phyloP scores from a whole-genome alignment of 2,329 filamentous ascomycete species.

The Zymoseptoria ardabiliae region DNA sequence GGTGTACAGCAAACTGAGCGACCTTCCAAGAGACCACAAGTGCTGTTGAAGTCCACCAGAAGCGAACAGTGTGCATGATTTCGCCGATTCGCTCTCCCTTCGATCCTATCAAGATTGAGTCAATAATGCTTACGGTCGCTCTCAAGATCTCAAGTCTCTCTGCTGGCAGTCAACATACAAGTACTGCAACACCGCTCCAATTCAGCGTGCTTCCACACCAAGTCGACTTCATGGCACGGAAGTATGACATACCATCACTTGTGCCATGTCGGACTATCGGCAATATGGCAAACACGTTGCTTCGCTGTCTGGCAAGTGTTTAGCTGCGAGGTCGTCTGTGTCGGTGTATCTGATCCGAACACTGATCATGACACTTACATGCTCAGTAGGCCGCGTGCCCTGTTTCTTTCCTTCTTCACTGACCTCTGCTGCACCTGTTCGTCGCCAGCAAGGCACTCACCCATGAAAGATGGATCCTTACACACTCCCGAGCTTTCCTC shows the following conservation, averaged over 20 bases:
- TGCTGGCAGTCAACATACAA: background rate
- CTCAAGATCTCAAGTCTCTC: background rate
- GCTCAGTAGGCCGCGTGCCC: too few species aligned
- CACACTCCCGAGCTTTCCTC: background rate
- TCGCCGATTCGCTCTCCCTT: too few species aligned
- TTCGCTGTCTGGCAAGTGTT: background rate
- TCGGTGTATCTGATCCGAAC: background rate
- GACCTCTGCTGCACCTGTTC: too few species aligned
- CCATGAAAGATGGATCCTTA: background rate
- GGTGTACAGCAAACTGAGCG: too few species aligned
- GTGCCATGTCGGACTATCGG: background rate
- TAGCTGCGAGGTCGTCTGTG: background rate
- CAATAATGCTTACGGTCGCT: background rate
- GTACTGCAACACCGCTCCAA: background rate
- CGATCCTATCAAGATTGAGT: background rate
- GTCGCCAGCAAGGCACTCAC: too few species aligned
- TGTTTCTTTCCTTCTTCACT: too few species aligned
- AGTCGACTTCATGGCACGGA: background rate
- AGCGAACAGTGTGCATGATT: too few species aligned
- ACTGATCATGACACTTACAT: background rate
- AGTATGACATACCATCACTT: background rate
- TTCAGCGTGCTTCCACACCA: background rate
- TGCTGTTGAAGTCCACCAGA: too few species aligned
- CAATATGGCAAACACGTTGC: background rate
- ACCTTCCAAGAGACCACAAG: too few species aligned